Percentiles rank a stretch among this genome's conserved stretches.
phyloP scores from a whole-genome alignment of 1,284 basidiomycete genomes.

The Boletus coffeatus region DNA sequence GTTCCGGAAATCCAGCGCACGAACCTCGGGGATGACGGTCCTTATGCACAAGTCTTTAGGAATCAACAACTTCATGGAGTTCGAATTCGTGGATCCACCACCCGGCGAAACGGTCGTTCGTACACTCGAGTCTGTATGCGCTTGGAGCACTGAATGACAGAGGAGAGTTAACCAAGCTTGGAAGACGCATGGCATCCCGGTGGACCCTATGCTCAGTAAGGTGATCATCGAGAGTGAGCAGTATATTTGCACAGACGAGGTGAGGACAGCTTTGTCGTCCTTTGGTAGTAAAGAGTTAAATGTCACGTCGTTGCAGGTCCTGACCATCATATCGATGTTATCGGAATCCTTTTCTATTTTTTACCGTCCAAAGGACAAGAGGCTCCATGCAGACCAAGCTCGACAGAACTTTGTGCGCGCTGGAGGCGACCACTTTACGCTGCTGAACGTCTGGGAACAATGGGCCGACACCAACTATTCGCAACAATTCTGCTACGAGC shows the following conservation, averaged over 20 bases:
- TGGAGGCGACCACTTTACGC: constrained; percentile 97
- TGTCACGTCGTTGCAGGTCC: constrained; percentile 45
- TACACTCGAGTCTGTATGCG: constrained; percentile 90
- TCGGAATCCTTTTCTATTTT: constrained; percentile 94
- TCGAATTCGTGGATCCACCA: constrained; percentile 99
- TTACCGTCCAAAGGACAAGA: constrained; percentile 97
- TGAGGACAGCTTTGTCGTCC: constrained; percentile 29
- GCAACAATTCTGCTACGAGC: constrained; percentile 92
- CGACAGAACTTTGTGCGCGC: constrained; percentile 92
- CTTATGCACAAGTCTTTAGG: constrained; percentile 92
- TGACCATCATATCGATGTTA: constrained; percentile 98
- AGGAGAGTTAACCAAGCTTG: constrained; percentile 94
- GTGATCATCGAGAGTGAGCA: constrained; percentile 94
- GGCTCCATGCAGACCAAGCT: constrained; percentile 92
- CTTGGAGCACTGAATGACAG: constrained; percentile 94
- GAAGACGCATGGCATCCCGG: constrained; percentile 96
- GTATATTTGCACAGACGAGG: constrained; percentile 96
- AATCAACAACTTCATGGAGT: constrained; percentile 96
- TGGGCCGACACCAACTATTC: constrained; percentile 98
- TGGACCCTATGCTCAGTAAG: constrained; percentile 97
- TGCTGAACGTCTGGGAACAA: constrained; percentile 97
- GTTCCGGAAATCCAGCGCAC: constrained; percentile 99
- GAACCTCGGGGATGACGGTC: constrained; percentile 93
- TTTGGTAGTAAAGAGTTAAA: not conserved
- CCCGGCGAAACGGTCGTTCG: constrained; percentile 91